phyloP scores from a whole-genome alignment of 2,329 filamentous ascomycete genomes.

The Graphiopsis chlorocephala region DNA sequence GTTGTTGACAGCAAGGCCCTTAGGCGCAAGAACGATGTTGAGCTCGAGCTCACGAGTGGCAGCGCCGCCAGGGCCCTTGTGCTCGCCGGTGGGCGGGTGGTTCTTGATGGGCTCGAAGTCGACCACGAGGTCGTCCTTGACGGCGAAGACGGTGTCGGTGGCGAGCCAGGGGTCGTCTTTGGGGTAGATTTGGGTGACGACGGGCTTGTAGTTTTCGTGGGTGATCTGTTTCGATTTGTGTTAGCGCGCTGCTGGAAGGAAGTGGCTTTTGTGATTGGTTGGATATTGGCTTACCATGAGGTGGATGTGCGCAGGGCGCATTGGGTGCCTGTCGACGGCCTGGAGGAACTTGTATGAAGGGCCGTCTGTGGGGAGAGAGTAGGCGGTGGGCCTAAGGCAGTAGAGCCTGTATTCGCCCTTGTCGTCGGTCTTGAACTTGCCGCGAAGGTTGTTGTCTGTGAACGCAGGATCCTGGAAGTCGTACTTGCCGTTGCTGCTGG shows the following conservation, averaged over 20 bases:
- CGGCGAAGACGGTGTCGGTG: conserved; percentile 60
- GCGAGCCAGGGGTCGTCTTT: conserved; percentile 56
- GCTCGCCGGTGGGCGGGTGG: conserved; percentile 46
- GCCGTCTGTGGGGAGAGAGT: conserved; percentile 66
- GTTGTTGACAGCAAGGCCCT: conserved; percentile 17
- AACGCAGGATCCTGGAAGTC: conserved; percentile 63
- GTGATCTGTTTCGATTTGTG: conserved; percentile 32
- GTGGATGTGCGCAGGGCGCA: conserved; percentile 62
- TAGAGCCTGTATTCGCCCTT: conserved; percentile 71
- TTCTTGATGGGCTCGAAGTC: conserved; percentile 55
- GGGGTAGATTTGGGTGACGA: conserved; percentile 59
- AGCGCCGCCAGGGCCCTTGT: conserved; percentile 32
- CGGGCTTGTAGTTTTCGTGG: conserved; percentile 54
- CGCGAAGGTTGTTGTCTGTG: conserved; percentile 68
- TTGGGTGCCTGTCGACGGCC: conserved; percentile 57
- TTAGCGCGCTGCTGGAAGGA: background rate
- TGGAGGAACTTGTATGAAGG: conserved; percentile 54
- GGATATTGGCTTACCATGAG: conserved; percentile 43
- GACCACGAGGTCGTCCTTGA: conserved; percentile 60
- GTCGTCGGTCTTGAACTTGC: conserved; percentile 69
- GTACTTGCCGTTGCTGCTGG: conserved; percentile 72
- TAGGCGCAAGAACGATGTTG: conserved; percentile 56
- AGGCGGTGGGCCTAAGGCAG: conserved; percentile 71
- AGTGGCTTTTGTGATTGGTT: background rate
- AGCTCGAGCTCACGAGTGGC: conserved; percentile 54